Evolutionary conservation across 2,329 filamentous ascomycete species (phyloP).

Genomic region (Purpureocillium lavendulum): DNA sequence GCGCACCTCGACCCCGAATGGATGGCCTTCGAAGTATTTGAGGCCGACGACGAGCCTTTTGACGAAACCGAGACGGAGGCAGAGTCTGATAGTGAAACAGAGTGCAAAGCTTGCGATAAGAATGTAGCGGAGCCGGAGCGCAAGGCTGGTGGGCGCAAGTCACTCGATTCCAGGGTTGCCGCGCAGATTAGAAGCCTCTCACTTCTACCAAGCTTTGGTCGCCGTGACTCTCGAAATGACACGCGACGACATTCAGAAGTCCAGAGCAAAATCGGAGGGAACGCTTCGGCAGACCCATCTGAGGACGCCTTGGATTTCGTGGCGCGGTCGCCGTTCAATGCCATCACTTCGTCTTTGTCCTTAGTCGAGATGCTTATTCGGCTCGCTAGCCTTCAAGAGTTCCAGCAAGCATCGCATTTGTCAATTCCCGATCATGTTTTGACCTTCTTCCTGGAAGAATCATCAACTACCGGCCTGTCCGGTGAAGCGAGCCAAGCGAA

Average conservation of each 20-base stretch:
- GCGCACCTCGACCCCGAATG: constrained; percentile 78
- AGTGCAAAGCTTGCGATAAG: constrained; percentile 27
- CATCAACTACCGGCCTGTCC: constrained; percentile 41
- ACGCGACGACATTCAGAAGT: neutral
- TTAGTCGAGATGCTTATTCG: constrained; percentile 84
- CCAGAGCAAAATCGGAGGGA: constrained; percentile 1
- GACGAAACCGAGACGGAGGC: constrained; percentile 25
- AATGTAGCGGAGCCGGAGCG: constrained; percentile 14
- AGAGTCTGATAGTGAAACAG: constrained; percentile 21
- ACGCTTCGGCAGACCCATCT: too few relatives aligned
- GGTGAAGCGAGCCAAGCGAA: constrained; percentile 36
- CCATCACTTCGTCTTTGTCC: constrained; percentile 53
- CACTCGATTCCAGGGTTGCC: constrained; percentile 29
- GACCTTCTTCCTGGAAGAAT: constrained; percentile 71
- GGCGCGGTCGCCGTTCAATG: constrained; percentile 38
- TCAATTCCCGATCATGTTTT: constrained; percentile 83
- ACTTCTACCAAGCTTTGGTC: constrained; percentile 12
- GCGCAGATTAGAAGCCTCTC: constrained; percentile 32
- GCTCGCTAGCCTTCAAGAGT: constrained; percentile 80
- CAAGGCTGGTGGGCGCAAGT: constrained; percentile 11
- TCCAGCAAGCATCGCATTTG: constrained; percentile 83
- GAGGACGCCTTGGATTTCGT: constrained; percentile 14
- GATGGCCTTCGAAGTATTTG: constrained; percentile 83
- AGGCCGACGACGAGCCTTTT: constrained; percentile 44
- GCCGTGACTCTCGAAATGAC: constrained; percentile 3